These are phyloP conservation scores for Suhomyces bokatorum DNA, from an alignment of 1,139 yeast species.

Conservation along the genomic window DNA sequence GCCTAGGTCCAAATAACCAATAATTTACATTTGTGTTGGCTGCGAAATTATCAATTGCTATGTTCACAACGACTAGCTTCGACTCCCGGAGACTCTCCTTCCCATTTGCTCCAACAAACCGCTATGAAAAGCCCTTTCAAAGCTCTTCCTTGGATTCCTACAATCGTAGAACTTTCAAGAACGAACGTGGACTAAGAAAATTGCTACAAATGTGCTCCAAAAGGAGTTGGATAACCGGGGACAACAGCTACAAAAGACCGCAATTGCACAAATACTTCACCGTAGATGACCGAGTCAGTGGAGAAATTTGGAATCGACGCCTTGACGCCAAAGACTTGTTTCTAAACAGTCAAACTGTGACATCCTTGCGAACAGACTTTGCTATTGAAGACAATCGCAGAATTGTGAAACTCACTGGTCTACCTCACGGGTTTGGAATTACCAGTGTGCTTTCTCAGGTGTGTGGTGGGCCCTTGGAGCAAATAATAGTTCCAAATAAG, in stretches of 20 bases:
- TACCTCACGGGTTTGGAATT: conserved; percentile 33
- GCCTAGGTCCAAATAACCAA: background rate
- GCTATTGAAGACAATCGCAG: background rate
- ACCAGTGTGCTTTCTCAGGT: conserved; percentile 57
- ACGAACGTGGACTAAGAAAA: background rate
- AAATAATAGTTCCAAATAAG: conserved; percentile 27
- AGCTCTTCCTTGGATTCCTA: background rate
- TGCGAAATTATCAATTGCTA: conserved; percentile 1
- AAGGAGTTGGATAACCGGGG: background rate
- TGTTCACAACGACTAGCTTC: background rate
- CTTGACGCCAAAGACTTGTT: background rate
- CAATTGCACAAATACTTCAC: background rate
- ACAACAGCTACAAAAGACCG: background rate
- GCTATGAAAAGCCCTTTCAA: background rate
- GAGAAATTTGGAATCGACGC: background rate
- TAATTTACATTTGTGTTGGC: background rate
- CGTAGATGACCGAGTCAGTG: background rate
- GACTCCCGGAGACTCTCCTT: background rate
- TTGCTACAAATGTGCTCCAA: conserved; percentile 2
- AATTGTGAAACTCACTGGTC: conserved; percentile 10
- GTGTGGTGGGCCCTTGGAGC: conserved; percentile 75
- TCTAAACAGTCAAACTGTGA: background rate
- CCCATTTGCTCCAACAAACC: background rate
- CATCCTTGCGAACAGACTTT: background rate
- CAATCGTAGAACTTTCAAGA: background rate